Conservation (phyloP, 768 basidiomycete genomes). For the Leccinellum luteum region DNA sequence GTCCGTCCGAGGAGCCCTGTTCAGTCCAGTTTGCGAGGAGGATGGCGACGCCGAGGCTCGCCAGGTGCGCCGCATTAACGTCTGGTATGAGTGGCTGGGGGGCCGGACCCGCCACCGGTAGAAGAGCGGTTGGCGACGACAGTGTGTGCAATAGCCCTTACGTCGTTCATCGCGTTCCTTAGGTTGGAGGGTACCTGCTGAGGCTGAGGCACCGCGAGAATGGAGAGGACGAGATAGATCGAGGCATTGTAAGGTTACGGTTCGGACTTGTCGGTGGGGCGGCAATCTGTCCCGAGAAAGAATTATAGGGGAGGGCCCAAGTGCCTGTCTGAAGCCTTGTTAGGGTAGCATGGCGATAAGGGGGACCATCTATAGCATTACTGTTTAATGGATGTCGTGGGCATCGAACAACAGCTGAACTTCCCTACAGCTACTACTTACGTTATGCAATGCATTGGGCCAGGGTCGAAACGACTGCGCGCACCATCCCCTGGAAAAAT, state of each 20-base stretch:
- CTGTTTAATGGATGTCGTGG: no score
- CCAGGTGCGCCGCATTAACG: conserved; percentile 73
- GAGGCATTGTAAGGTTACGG: conserved; percentile 34
- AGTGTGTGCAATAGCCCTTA: conserved; percentile 51
- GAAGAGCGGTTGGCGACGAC: conserved; percentile 50
- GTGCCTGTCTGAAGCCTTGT: no score
- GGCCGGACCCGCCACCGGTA: conserved; percentile 43
- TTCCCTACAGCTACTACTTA: no score
- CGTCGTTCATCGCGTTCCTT: conserved; percentile 43
- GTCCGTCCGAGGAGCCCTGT: conserved; percentile 33
- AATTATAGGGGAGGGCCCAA: no score
- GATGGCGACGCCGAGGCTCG: conserved; percentile 69
- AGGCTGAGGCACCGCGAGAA: conserved; percentile 28
- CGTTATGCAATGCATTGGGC: no score
- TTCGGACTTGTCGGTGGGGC: no score
- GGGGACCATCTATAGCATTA: no score
- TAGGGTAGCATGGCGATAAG: no score
- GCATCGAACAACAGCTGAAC: no score
- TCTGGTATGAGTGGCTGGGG: conserved; percentile 59
- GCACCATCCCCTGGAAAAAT: no score
- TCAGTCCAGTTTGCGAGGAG: conserved; percentile 59
- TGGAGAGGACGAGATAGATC: conserved; percentile 42
- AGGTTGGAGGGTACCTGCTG: conserved; percentile 15
- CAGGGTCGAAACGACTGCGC: no score
- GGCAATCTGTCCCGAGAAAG: no score